phyloP scores from a whole-genome alignment of 2,329 filamentous ascomycete genomes.

The Aspergillus pseudoterreus region DNA sequence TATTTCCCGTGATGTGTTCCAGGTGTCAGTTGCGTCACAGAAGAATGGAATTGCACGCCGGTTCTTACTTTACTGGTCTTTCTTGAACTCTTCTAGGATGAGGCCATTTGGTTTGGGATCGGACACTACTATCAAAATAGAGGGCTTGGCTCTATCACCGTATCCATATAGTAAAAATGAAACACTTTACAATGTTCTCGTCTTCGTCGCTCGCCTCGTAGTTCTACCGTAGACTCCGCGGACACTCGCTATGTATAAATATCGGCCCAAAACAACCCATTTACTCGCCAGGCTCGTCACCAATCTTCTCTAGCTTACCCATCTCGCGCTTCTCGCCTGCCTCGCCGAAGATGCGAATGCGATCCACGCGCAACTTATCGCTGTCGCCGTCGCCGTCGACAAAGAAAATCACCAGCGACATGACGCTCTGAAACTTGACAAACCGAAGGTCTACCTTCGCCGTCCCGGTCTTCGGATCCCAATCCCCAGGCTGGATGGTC shows the following conservation, averaged over 20 bases:
- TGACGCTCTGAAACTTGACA: slow-evolving; percentile 96
- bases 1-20: slow-evolving; percentile 47
- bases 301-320: slow-evolving; percentile 94
- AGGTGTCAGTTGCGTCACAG: slow-evolving; percentile 81
- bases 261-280: background rate
- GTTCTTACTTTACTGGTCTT: slow-evolving; percentile 51
- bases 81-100: slow-evolving; percentile 41
- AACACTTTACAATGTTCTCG: too few species aligned
- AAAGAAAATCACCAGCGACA: slow-evolving; percentile 81
- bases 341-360: slow-evolving; percentile 71
- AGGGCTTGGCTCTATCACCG: background rate
- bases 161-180: too few species aligned
- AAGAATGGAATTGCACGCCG: slow-evolving; percentile 73
- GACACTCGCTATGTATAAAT: background rate
- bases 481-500: slow-evolving; percentile 70
- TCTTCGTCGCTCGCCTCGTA: too few species aligned
- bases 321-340: slow-evolving; percentile 86
- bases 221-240: too few species aligned
- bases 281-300: slow-evolving; percentile 65
- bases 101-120: slow-evolving; percentile 51
- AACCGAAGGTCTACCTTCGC: slow-evolving; percentile 73
- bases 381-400: slow-evolving; percentile 77
- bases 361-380: slow-evolving; percentile 74
- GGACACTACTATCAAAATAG: slow-evolving; percentile 45
- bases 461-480: slow-evolving; percentile 70